Evolutionary conservation across 2,329 filamentous ascomycete genomes (phyloP), one percentile per base, ranked within the genome.

Genomic region (Neofusicoccum sp.): DNA sequence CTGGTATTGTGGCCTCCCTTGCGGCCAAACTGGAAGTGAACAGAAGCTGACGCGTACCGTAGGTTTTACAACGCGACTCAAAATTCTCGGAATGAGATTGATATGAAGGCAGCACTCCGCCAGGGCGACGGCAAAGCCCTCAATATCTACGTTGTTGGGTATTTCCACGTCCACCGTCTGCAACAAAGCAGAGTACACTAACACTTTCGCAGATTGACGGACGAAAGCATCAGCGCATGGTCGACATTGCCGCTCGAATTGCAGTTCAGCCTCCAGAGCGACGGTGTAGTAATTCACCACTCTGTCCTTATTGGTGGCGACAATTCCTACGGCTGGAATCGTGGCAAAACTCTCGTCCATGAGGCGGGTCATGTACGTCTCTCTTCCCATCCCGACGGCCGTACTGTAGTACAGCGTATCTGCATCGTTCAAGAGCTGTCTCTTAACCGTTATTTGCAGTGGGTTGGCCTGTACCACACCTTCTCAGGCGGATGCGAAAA

Each of bases 401-500:
- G n/a, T n/a, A n/a, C n/a, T n/a, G n/a, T n/a, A n/a, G n/a, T n/a
- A n/a, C n/a, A n/a, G 22, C 22, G 22, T 22, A 22, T 22, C 22
- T 22, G 22, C 22, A 22, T 22, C 22, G 22, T 22, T 22, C 22
- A 22, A 22, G 22, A 22, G 22, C 22, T 22, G 22, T 1, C 22
- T 22, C 22, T 22, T 22, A 22, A 22, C 2, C 4, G 16, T 11
- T 5, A 7, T 9, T 16, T 6, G 6, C 22, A 56, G 73, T 83
- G 80, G 80, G 70, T 83, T 59, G 80, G 80, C 56, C 76, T 83
- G 29, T 76, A 74, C 67, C 81, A 83, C 71, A 81, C 80, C 49
- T 83, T 83, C 70, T 69, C 81, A 64, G 79, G 77, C 47, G 39
- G 39, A 6, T 56, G 52, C 39, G 52, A 34, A 39, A 74, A 73